phyloP scores from a whole-genome alignment of 305 asterid species.

The Rubia peregrina region DNA sequence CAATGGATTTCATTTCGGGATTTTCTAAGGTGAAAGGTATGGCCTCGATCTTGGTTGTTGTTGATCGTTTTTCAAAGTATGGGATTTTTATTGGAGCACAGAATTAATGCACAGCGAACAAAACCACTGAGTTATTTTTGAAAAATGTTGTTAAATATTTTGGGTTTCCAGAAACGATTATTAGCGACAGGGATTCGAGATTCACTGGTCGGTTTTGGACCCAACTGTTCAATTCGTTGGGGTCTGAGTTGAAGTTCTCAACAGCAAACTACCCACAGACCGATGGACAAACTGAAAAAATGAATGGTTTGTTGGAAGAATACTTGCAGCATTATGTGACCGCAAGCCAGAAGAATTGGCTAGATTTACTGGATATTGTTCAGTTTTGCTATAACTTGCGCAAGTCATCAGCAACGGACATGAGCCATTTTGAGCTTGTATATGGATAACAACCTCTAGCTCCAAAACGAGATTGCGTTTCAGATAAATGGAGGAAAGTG shows the following conservation, averaged over 20 bases:
- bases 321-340: not conserved
- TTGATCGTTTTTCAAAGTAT: not conserved
- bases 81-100: not conserved
- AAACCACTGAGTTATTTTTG: not conserved
- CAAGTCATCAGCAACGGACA: not conserved
- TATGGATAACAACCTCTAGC: not conserved
- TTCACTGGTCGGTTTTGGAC: not conserved
- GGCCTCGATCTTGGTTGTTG: not conserved
- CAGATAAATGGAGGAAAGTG: not conserved
- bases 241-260: not conserved
- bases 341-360: not conserved
- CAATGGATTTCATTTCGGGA: conserved; percentile 5
- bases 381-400: not conserved
- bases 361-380: not conserved
- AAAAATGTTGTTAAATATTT: not conserved
- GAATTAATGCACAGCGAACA: not conserved
- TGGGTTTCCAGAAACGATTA: not conserved
- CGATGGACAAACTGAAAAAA: not conserved
- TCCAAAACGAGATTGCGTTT: not conserved
- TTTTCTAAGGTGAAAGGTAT: not conserved
- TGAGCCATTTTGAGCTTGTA: not conserved
- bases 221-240: not conserved
- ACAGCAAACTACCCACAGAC: not conserved
- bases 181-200: not conserved
- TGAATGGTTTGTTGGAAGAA: not conserved